Conservation (phyloP, 2,329 filamentous ascomycete genomes). For the Colletotrichum aenigma region DNA sequence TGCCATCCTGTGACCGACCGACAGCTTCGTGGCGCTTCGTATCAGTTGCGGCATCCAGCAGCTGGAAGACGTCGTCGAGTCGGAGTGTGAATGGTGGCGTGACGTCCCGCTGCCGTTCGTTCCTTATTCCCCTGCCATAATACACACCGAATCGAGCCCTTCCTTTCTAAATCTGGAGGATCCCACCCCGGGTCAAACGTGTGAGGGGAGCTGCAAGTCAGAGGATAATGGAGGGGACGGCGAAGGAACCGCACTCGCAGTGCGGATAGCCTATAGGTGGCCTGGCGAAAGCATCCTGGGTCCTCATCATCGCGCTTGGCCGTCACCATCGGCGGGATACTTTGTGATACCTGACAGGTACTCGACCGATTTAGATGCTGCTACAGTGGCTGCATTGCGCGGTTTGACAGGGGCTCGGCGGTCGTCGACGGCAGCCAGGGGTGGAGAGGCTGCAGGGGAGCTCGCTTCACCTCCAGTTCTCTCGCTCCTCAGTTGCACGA, state of each 20-base stretch:
- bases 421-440: not conserved
- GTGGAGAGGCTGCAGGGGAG: not conserved
- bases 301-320: not conserved
- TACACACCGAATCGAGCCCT: not conserved
- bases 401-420: slow-evolving; percentile 1
- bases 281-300: not conserved
- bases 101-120: not conserved
- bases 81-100: not conserved
- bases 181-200: not conserved
- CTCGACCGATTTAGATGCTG: not conserved
- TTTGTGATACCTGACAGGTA: not conserved
- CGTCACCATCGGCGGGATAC: not conserved
- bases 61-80: not conserved
- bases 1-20: not conserved
- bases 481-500: not conserved
- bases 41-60: not conserved
- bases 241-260: not conserved
- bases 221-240: not conserved
- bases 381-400: slow-evolving; percentile 1
- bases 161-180: not conserved
- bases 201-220: not conserved
- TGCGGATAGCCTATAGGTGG: not conserved
- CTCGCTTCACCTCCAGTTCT: not conserved
- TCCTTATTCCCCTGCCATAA: not conserved
- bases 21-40: not conserved